A percentile compares a stretch with the other conserved stretches of the same genome.
phyloP scores from a whole-genome alignment of 805 yeast species.

The Ogataea parapolymorpha region DNA sequence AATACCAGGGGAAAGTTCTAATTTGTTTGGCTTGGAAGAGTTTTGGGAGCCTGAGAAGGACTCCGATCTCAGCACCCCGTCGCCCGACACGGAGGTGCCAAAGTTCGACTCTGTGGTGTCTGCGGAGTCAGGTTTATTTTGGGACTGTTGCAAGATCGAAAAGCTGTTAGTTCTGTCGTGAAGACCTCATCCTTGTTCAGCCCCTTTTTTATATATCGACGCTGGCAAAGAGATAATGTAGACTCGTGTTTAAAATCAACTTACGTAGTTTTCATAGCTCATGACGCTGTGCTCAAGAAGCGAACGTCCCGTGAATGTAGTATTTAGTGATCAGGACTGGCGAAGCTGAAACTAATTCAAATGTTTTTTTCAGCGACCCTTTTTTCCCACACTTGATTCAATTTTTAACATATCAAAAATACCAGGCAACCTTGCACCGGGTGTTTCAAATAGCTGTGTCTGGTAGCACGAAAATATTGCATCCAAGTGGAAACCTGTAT shows the following conservation, averaged over 20 bases:
- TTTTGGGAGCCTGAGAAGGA: constrained; percentile 10
- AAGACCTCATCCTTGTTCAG: constrained; percentile 2
- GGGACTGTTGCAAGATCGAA: constrained; percentile 7
- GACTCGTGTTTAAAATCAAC: constrained; percentile 3
- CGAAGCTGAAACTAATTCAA: constrained; percentile 9
- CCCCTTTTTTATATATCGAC: constrained; percentile 1
- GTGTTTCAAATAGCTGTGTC: neutral
- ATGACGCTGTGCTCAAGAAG: constrained; percentile 1
- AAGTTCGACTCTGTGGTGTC: constrained; percentile 22
- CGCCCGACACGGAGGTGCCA: constrained; percentile 21
- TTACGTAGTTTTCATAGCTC: constrained; percentile 22
- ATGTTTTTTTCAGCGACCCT: constrained; percentile 8
- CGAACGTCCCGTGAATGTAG: neutral
- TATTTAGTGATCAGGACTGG: neutral
- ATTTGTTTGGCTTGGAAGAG: constrained; percentile 4
- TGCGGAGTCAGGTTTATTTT: constrained; percentile 18
- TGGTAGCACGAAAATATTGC: neutral
- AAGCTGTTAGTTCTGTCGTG: constrained; percentile 3
- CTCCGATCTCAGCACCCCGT: constrained; percentile 11
- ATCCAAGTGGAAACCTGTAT: too few species aligned
- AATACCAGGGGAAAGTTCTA: constrained; percentile 8
- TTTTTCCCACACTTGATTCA: constrained; percentile 15
- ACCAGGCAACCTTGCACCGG: constrained; percentile 5
- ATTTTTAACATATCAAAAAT: constrained; percentile 15
- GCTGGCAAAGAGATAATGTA: neutral